Conservation (phyloP, 1,284 basidiomycete genomes). For the Trichosporon inkin region DNA sequence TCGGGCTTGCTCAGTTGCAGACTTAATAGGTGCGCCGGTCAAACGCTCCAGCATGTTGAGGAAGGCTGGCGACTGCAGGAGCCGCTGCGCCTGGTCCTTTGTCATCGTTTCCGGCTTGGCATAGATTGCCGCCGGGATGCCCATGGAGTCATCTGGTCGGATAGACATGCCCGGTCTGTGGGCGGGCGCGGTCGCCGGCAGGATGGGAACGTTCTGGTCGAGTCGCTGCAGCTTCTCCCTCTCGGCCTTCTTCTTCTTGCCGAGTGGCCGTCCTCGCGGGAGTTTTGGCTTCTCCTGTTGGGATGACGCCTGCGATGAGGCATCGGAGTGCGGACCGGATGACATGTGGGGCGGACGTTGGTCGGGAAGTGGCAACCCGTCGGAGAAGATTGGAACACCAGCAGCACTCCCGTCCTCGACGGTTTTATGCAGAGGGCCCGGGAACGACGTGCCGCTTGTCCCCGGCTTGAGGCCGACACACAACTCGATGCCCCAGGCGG, state of each 20-base stretch:
- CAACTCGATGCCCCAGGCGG: constrained; percentile 44
- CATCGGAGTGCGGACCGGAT: constrained; percentile 8
- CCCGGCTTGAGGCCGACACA: constrained; percentile 36
- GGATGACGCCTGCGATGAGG: not conserved
- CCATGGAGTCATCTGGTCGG: constrained; percentile 2
- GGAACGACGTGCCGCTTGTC: constrained; percentile 6
- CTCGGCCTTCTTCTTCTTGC: constrained; percentile 7
- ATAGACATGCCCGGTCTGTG: constrained; percentile 2
- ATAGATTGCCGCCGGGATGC: not conserved
- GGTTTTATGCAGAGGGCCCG: constrained; percentile 18
- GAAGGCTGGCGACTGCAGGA: constrained; percentile 39
- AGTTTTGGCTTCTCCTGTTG: constrained; percentile 3
- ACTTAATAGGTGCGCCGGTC: constrained; percentile 22
- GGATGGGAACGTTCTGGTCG: not conserved
- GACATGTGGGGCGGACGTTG: not conserved
- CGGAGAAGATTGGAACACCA: not conserved
- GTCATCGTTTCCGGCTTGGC: constrained; percentile 34
- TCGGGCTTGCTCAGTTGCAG: not conserved
- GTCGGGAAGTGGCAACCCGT: not conserved
- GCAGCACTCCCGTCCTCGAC: constrained; percentile 17
- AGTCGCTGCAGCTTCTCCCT: not conserved
- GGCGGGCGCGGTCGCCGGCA: not conserved
- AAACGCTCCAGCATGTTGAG: constrained; percentile 36
- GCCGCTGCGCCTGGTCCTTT: constrained; percentile 36
- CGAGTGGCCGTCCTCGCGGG: not conserved